Conservation (phyloP, 2,329 filamentous ascomycete genomes). For the Raffaelea arxii region DNA sequence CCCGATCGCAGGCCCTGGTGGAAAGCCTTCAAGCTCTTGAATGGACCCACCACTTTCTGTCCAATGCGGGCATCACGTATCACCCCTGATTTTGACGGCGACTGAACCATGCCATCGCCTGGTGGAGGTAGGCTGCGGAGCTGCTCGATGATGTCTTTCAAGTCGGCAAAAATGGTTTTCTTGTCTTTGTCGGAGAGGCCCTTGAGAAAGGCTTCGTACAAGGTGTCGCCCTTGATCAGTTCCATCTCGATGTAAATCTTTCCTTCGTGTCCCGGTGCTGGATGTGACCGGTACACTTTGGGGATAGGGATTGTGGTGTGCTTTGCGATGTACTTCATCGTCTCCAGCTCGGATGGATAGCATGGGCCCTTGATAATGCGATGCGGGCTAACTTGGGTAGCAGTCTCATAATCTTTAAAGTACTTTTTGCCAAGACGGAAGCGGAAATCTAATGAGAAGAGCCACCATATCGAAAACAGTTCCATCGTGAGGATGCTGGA, state of each 20-base stretch:
- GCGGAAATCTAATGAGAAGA: not conserved
- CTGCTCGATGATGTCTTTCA: not conserved
- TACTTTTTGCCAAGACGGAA: slow-evolving; percentile 3
- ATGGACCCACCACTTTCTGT: not conserved
- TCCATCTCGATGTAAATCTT: slow-evolving; percentile 8
- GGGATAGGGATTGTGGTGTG: slow-evolving; percentile 4
- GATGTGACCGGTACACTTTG: slow-evolving; percentile 2
- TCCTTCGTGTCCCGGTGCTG: not conserved
- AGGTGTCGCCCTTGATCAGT: not conserved
- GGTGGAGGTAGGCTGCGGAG: slow-evolving; percentile 3
- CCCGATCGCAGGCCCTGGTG: slow-evolving; percentile 2
- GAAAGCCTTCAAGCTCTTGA: slow-evolving; percentile 1
- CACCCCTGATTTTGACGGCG: not conserved
- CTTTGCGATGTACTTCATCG: slow-evolving; percentile 1
- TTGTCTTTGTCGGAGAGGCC: not conserved
- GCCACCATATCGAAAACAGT: not conserved
- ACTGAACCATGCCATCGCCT: slow-evolving; percentile 1
- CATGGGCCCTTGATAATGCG: slow-evolving; percentile 9
- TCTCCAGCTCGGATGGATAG: slow-evolving; percentile 5
- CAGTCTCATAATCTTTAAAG: slow-evolving; percentile 1
- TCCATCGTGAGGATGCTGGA: too few relatives aligned
- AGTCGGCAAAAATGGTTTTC: slow-evolving; percentile 2
- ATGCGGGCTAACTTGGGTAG: slow-evolving; percentile 5
- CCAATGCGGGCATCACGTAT: slow-evolving; percentile 3
- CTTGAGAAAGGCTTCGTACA: not conserved